Evolutionary conservation across 441 rosid species (phyloP), one percentile per base, ranked within the genome.

Genomic region (Eruca vesicaria): DNA sequence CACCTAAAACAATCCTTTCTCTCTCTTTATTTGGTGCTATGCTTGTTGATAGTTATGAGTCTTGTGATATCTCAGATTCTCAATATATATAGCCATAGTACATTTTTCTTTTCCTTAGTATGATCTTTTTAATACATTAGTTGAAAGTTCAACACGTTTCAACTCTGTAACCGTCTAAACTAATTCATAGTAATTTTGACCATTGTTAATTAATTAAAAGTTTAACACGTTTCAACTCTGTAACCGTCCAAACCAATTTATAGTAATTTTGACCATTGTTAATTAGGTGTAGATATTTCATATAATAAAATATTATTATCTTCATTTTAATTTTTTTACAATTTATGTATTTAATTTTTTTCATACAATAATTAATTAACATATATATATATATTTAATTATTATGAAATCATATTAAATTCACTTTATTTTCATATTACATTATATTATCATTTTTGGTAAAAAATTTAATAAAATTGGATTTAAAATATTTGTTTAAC

Each of bases 11-110:
- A 53, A 53, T 28, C 43, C 50, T 66, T 12, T 50, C 58, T 74
- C 68, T 75, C 63, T 68, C 78, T 75, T 26, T 41, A 48, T 68
- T 20, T 62, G 7, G 28, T 69, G 32, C 29, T 69, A 71, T 69
- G 59, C 59, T 76, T 69, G 57, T 32, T 23, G 57, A 63, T 76
- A 56, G 64, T 76, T 70, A 69, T 33, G 62, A 43, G 56, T 32
- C 71, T 43, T 57, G 33, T n/a, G n/a, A n/a, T n/a, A n/a, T n/a
- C n/a, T n/a, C 57, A 16, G 23, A 15, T 12, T 19, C 18, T 63
- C 59, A 2, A 9, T 18, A 19, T 53, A 52, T 52, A 71, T 71
- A 64, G 71, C 55, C 66, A 57, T 41, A 48, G 72, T 50, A 21
- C 56, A 50, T 50, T 18, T 50, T 11, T 3, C 23, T 50, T 18